Conservation (phyloP, 768 basidiomycete genomes). For the Cystofilobasidium bisporidii region DNA sequence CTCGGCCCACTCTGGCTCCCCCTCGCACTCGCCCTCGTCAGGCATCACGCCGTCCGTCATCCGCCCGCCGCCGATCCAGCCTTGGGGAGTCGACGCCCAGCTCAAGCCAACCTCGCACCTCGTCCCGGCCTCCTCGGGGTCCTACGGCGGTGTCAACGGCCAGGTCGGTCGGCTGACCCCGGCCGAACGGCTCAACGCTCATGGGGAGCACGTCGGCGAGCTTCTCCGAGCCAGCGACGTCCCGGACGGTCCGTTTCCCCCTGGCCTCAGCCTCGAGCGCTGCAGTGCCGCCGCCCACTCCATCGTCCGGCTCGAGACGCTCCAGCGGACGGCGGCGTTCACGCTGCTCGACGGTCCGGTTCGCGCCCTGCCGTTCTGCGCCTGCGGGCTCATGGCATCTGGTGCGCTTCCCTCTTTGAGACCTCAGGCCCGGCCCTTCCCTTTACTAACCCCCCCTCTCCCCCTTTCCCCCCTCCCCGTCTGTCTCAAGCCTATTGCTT, state of each 20-base stretch:
- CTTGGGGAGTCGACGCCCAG: slow-evolving; percentile 10
- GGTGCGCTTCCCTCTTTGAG: background rate
- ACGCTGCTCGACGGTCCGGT: slow-evolving; percentile 9
- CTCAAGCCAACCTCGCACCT: slow-evolving; percentile 22
- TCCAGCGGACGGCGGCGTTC: slow-evolving; percentile 23
- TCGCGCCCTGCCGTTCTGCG: slow-evolving; percentile 21
- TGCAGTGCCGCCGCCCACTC: slow-evolving; percentile 22
- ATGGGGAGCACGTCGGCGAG: background rate
- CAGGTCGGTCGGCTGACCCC: background rate
- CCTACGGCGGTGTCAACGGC: too few species aligned
- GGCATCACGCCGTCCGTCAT: background rate
- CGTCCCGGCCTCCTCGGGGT: background rate
- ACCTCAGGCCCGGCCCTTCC: too few species aligned
- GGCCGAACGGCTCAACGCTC: background rate
- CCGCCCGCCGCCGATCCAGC: background rate
- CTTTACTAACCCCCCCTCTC: background rate
- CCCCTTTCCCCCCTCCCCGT: background rate
- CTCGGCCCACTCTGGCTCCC: slow-evolving; percentile 4
- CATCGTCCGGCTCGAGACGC: slow-evolving; percentile 25
- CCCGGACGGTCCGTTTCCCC: slow-evolving; percentile 16
- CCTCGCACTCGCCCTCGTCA: background rate
- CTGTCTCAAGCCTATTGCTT: slow-evolving; percentile 20
- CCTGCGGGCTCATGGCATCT: slow-evolving; percentile 17
- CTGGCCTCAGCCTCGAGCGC: slow-evolving; percentile 22
- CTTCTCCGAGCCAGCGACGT: slow-evolving; percentile 11